phyloP scores from a whole-genome alignment of 768 basidiomycete genomes.

The Trametes cinnabarina region DNA sequence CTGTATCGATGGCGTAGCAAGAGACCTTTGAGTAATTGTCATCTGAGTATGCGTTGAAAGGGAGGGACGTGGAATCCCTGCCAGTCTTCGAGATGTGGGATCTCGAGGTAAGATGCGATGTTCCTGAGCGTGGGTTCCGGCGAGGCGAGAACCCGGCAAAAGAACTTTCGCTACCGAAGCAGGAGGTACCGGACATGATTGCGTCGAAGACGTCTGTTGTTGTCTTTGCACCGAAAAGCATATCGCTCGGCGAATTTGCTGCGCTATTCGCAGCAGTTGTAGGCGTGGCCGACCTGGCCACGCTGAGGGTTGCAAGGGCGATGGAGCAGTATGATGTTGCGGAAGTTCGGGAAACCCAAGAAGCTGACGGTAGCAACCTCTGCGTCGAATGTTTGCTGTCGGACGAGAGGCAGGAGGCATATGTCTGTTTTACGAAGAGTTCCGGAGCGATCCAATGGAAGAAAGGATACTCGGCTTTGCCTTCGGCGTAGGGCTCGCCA shows the following conservation, averaged over 20 bases:
- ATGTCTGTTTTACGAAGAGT: too few relatives aligned
- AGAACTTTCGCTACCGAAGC: background rate
- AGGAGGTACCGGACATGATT: background rate
- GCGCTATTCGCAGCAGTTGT: background rate
- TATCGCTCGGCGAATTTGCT: background rate
- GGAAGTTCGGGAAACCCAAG: background rate
- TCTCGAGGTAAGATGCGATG: background rate
- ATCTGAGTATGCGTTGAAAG: background rate
- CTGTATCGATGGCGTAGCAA: background rate
- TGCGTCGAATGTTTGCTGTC: background rate
- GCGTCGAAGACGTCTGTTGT: background rate
- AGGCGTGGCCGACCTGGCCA: background rate
- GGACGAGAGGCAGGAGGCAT: background rate
- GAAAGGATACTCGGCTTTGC: background rate
- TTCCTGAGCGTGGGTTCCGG: background rate
- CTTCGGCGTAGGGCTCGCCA: background rate
- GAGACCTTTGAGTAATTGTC: background rate
- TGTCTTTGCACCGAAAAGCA: background rate
- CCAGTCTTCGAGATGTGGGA: background rate
- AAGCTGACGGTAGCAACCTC: background rate
- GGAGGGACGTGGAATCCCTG: background rate
- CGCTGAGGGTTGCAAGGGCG: background rate
- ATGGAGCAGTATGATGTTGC: background rate
- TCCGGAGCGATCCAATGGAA: slow-evolving; percentile 1
- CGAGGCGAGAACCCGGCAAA: background rate